Conservation (phyloP, 345 rosid genomes). For the Citrus hindsii region DNA sequence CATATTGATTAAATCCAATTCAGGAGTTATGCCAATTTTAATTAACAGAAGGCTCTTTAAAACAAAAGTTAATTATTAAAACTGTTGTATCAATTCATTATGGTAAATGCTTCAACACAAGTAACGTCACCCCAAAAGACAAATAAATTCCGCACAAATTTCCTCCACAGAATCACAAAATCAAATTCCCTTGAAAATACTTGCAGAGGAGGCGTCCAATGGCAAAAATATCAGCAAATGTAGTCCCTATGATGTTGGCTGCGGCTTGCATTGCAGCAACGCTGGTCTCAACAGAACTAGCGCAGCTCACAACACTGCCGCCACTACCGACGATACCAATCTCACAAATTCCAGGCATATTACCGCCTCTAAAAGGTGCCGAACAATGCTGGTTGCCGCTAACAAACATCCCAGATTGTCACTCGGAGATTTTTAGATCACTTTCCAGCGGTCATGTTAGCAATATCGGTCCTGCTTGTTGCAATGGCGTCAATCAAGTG, state of each 20-base stretch:
- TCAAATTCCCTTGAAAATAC: too few relatives aligned
- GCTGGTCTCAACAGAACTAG: neutral
- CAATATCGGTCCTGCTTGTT: constrained; percentile 2
- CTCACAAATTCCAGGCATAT: neutral
- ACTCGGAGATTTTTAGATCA: neutral
- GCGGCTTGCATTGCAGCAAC: neutral
- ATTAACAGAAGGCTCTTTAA: too few relatives aligned
- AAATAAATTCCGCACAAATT: too few relatives aligned
- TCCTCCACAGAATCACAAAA: too few relatives aligned
- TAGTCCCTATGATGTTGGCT: neutral
- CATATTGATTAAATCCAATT: too few relatives aligned
- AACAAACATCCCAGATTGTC: neutral
- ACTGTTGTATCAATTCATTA: too few relatives aligned
- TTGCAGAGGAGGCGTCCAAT: neutral
- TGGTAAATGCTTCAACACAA: too few relatives aligned
- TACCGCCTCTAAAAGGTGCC: neutral
- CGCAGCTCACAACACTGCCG: neutral
- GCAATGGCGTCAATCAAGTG: neutral
- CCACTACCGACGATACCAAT: neutral
- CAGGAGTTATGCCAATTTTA: too few relatives aligned
- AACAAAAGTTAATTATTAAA: too few relatives aligned
- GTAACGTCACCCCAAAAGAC: too few relatives aligned
- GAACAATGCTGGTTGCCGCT: neutral
- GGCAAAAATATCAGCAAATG: neutral
- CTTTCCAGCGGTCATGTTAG: neutral